These are phyloP conservation scores for Penicillium sp. DNA, from an alignment of 2,329 filamentous ascomycete genomes.

Conservation along the genomic window DNA sequence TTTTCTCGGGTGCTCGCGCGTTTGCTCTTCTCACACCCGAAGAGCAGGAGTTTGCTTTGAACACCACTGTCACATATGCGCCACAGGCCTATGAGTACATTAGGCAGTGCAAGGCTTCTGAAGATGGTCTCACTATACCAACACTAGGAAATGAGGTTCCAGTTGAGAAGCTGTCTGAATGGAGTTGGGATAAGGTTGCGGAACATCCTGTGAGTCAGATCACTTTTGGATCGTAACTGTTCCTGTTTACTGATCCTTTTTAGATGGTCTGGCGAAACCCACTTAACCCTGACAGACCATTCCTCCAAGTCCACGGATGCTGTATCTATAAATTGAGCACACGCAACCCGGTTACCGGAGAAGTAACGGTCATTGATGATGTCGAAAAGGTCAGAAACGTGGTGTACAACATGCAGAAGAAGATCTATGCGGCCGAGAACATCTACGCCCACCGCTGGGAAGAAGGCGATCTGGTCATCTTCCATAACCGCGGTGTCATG, in stretches of 20 bases:
- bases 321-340: conserved; percentile 13
- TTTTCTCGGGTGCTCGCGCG: conserved; percentile 10
- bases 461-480: conserved; percentile 13
- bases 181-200: conserved; percentile 8
- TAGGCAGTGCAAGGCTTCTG: conserved; percentile 7
- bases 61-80: conserved; percentile 10
- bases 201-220: conserved; percentile 8
- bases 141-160: conserved; percentile 3
- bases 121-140: conserved; percentile 6
- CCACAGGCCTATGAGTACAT: conserved; percentile 10
- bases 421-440: conserved; percentile 11
- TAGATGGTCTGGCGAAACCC: conserved; percentile 13
- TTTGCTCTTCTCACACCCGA: conserved; percentile 4
- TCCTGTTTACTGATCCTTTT: neutral
- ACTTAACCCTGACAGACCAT: conserved; percentile 7
- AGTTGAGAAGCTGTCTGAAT: conserved; percentile 7
- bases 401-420: conserved; percentile 13
- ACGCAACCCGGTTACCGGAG: conserved; percentile 2
- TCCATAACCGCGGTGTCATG: conserved; percentile 14
- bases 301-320: conserved; percentile 12
- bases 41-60: conserved; percentile 11
- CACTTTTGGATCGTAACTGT: neutral
- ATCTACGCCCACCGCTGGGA: conserved; percentile 14
- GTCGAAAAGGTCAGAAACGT: conserved; percentile 5
- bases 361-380: conserved; percentile 9